Base-by-base conservation (phyloP, 106 monocot species). In the Phalaenopsis equestris region DNA sequence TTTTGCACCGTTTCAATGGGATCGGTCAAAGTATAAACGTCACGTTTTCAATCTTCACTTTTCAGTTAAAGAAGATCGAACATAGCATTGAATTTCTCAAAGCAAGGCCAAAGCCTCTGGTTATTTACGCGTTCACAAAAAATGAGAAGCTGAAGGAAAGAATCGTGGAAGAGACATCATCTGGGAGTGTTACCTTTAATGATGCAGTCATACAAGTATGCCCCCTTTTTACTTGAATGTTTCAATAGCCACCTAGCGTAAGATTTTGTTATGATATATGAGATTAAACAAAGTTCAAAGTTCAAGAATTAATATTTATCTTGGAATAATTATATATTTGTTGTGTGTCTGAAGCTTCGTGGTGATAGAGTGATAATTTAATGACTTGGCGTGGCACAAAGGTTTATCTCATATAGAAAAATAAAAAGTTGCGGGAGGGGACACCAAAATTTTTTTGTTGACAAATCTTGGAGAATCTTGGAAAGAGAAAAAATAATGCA, bases 21-120 rank as follows among this genome's bases (percentile, higher is more conserved):
- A 65, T 65, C 24, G 64, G 21, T 24, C 64, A 65, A 24, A 24
- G 14, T 65, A 14, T 3, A 2, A 23, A 65, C n/a, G n/a, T 65
- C 23, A 23, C 14, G 14, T 64, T 21, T 24, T 65, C 64, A 23
- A 24, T 65, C 23, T 23, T n/a, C 64, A 23, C 1, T 16, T 75
- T 67, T 56, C 79, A 97, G 96, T 16, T 97, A 70, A 90, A 94
- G 87, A 94, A 86, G 75, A 94, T 97, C 0, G 94, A 89, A 47
- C 92, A 97, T 15, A 87, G 94, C 81, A 81, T 97, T 45, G 80
- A 77, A 8, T 94, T 97, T 75, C 37, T 97, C 38, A 84, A 77
- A 67, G 84, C 75, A 21, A 87, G 87, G 67, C 91, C 90, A 17
- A 97, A 92, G 74, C 88, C 96, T 37, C 90, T 97, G 5, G 94